Base-by-base conservation (phyloP, 1,284 basidiomycete genomes). In the Fomitiporia mediterranea region DNA sequence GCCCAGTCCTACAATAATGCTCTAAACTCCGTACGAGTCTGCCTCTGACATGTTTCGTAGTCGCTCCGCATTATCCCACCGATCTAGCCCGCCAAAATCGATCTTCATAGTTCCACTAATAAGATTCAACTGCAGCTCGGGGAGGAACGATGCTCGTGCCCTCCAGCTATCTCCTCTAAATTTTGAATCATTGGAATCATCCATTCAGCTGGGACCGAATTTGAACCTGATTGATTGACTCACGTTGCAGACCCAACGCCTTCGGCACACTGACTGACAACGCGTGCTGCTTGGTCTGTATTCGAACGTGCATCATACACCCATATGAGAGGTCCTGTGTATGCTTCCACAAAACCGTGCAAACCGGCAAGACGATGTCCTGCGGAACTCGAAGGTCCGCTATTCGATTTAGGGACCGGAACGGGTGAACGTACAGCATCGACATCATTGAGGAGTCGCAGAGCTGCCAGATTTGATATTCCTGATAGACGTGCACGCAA, bases 131-230 rank as follows among this genome's bases (percentile, higher is more conserved):
- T 90, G 87, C 32, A 90, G 73, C 67, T 89, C 87, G 60, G 78
- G 80, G 6, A 90, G 78, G 65, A 87, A 86, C 32, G 80, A 73
- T 2, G 75, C 84, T 53, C 82, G 75, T 8, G 83, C 84, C 27
- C 88, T 79, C 86, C 87, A 91, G 63, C 86, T 90, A 63, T 91
- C 88, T 21, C 79, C 88, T 21, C 88, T 90, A 67, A 48, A 57
- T n/a, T 27, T 21, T 25, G 15, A 55, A 43, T 37, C 47, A 42
- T 7, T 43, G 11, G 42, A 21, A 7, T 23, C n/a, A 43, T 23
- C 6, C n/a, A n/a, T n/a, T n/a, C n/a, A n/a, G n/a, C n/a, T n/a
- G n/a, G n/a, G n/a, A n/a, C n/a, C n/a, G n/a, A n/a, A 13, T 34
- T 34, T 13, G 32, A 6, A 13, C 32, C 32, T 34, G 32, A 34